Evolutionary conservation across 1,284 basidiomycete genomes (phyloP), one percentile per base, ranked within the genome.

Genomic region (Meira miltonrushii): DNA sequence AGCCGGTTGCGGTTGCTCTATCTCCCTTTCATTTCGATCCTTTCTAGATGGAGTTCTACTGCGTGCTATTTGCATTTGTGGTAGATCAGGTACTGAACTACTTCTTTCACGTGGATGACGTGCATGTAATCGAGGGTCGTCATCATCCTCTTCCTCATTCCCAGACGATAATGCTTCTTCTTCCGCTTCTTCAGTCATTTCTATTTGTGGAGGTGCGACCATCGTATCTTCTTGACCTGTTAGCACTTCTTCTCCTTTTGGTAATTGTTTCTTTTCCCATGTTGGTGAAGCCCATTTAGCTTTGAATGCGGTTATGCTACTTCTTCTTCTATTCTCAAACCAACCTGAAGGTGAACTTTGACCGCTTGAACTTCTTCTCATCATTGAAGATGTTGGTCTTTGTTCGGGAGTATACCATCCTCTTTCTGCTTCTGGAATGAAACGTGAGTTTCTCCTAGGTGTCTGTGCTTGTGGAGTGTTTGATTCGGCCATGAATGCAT

Each of bases 371-470:
- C n/a, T 17, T 17, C 48, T 25, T 23, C 28, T 33, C 28, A 33
- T 33, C 28, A 33, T 4, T 33, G 28, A 33, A 33, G 28, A 33
- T 33, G 28, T 43, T 43, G 40, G 19, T 11, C 40, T 19, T 5
- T 3, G 40, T 50, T n/a, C n/a, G 43, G 21, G 4, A 17, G 2
- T 50, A n/a, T 25, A 17, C 47, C 47, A 50, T n/a, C 47, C 47
- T 50, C 47, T 25, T 37, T 50, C 47, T 15, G 47, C 47, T 25
- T 50, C 47, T 2, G 47, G 47, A 37, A 50, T 50, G 13, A 50
- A 50, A 6, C 47, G 15, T 37, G 47, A 50, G 12, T 50, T 13
- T 25, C 47, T n/a, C 6, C 13, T 19, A 5, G 40, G 40, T 15
- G 40, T 43, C 10, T 43, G 40, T 19, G 4, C 15, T 15, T 43